Evolutionary conservation across 163 green algal species (phyloP), one percentile per base, ranked within the genome.

Genomic region (Trebouxiophyceae sp.): DNA sequence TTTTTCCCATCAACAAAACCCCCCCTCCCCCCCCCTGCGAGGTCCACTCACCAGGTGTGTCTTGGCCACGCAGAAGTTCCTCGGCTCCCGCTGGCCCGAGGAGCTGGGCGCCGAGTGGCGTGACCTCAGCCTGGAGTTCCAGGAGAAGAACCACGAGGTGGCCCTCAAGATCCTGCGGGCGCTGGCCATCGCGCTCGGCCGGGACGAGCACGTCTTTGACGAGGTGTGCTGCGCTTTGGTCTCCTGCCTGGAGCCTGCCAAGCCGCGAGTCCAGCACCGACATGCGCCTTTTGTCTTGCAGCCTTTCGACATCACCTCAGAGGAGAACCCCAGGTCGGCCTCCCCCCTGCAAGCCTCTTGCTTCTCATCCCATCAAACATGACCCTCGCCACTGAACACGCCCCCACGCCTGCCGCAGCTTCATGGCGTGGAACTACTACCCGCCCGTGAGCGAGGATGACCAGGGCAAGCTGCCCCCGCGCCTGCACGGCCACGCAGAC

Each of bases 261-360:
- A n/a, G n/a, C n/a, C n/a, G n/a, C n/a, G n/a, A n/a, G n/a, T n/a
- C n/a, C n/a, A n/a, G n/a, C n/a, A n/a, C n/a, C n/a, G n/a, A n/a
- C n/a, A n/a, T n/a, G n/a, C n/a, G n/a, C n/a, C n/a, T n/a, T n/a
- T n/a, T n/a, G n/a, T n/a, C n/a, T n/a, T n/a, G 61, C 55, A 74
- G 62, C 62, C 69, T 0, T 75, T 75, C 60, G 62, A 75, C 28
- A 46, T 75, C 20, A 34, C 61, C 27, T 56, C 33, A n/a, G 46
- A 63, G 20, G 69, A 75, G 47, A 75, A 75, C 57, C 69, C 69
- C n/a, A n/a, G n/a, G n/a, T 12, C 33, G 55, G 55, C 39, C 23
- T 12, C 6, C 16, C 20, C 44, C n/a, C n/a, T n/a, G 20, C 44
- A 54, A 54, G 16, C 20, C 20, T 54, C 44, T 54, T 54, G 44